Percentiles rank a stretch among this genome's conserved stretches.
phyloP scores from a whole-genome alignment of 2,329 filamentous ascomycete species.

The Sporothrix schenckii region DNA sequence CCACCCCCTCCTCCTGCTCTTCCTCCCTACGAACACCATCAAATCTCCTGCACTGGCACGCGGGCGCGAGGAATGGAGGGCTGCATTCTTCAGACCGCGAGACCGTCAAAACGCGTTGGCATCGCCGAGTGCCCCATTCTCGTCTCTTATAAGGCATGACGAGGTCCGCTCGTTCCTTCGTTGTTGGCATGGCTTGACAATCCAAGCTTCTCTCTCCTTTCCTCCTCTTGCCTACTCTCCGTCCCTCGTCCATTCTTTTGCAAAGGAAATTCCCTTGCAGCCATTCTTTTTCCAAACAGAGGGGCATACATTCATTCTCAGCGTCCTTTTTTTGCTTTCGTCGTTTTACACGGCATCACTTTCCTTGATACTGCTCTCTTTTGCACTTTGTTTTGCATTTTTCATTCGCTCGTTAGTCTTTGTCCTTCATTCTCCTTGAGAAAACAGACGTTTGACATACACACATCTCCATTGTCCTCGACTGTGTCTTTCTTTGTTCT shows the following conservation, averaged over 20 bases:
- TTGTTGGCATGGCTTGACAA: conserved; percentile 33
- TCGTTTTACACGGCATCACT: conserved; percentile 13
- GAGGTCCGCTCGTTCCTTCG: conserved; percentile 28
- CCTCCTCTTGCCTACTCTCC: conserved; percentile 17
- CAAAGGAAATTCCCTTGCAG: conserved; percentile 23
- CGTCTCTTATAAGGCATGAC: conserved; percentile 34
- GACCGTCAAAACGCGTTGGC: conserved; percentile 33
- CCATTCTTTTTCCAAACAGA: conserved; percentile 31
- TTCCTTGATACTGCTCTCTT: conserved; percentile 16
- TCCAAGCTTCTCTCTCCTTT: conserved; percentile 32
- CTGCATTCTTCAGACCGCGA: conserved; percentile 30
- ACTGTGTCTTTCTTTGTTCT: not conserved
- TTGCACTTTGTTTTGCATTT: conserved; percentile 12
- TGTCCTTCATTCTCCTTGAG: conserved; percentile 8
- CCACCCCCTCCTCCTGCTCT: conserved; percentile 4
- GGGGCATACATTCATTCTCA: conserved; percentile 23
- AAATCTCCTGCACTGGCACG: conserved; percentile 34
- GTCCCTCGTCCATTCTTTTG: conserved; percentile 32
- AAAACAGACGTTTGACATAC: not conserved
- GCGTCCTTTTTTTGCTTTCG: conserved; percentile 2
- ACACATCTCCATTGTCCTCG: not conserved
- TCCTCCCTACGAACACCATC: conserved; percentile 34
- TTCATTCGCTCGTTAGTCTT: conserved; percentile 13
- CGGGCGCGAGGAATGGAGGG: conserved; percentile 33
- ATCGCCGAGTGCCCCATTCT: conserved; percentile 30